A percentile compares a stretch with the other conserved stretches of the same genome.
Evolutionary conservation across 129 eudicot species (phyloP).

Genomic region (Smallanthus sonchifolius): DNA sequence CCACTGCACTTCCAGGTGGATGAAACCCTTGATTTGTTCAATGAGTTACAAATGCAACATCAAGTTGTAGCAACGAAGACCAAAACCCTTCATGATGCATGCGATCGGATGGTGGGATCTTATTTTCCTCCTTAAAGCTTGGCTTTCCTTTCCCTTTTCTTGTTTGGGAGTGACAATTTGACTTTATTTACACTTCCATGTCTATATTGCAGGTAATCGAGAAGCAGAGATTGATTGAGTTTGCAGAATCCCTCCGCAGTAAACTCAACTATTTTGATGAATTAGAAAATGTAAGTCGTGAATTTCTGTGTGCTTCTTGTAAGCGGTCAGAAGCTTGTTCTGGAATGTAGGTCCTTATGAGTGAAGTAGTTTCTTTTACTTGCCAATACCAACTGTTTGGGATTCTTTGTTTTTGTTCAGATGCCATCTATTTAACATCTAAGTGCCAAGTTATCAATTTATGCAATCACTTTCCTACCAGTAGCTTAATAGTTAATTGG

Average conservation of each 20-base stretch:
- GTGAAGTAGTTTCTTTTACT: conserved; percentile 3
- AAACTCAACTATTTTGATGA: conserved; percentile 95
- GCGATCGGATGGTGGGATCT: conserved; percentile 77
- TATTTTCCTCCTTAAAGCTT: conserved; percentile 12
- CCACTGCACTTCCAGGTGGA: conserved; percentile 64
- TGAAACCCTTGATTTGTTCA: conserved; percentile 89
- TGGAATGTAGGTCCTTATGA: conserved; percentile 7
- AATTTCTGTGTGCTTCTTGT: conserved; percentile 10
- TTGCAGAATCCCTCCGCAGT: conserved; percentile 92
- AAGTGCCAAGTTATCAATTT: neutral
- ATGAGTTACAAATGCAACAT: conserved; percentile 92
- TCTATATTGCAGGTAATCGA: conserved; percentile 65
- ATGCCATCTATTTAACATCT: neutral
- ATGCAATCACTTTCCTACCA: neutral
- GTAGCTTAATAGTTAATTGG: neutral
- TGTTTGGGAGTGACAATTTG: neutral
- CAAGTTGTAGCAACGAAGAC: conserved; percentile 95
- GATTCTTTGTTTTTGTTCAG: neutral
- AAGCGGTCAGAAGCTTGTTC: neutral
- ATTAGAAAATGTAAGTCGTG: conserved; percentile 81
- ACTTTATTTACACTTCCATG: too few relatives aligned
- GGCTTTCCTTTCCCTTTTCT: conserved; percentile 1
- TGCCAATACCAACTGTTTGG: neutral
- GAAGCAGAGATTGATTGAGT: conserved; percentile 86
- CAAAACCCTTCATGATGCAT: conserved; percentile 97